phyloP scores from a whole-genome alignment of 305 asterid species.

The Fraxinus xanthoxyloides region DNA sequence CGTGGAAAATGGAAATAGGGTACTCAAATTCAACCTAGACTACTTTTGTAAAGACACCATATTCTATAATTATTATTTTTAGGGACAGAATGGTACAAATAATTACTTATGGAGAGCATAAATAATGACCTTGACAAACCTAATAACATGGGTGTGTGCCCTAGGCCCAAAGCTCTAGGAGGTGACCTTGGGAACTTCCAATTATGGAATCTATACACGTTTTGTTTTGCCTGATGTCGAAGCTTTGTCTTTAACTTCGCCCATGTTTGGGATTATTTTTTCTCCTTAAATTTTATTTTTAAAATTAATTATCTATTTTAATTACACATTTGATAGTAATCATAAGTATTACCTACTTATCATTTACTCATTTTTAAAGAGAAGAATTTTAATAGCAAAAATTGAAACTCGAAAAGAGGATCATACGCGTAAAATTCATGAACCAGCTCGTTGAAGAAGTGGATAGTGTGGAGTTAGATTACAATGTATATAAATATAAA shows the following conservation, averaged over 20 bases:
- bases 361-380: too few species aligned
- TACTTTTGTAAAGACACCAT: constrained; percentile 23
- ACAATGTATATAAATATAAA: neutral
- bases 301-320: too few species aligned
- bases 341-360: too few species aligned
- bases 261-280: neutral
- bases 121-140: constrained; percentile 26
- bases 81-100: constrained; percentile 27
- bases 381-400: too few species aligned
- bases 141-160: constrained; percentile 15
- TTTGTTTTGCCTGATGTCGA: constrained; percentile 12
- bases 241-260: neutral
- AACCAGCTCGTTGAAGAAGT: neutral
- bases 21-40: constrained; percentile 32
- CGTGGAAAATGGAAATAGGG: constrained; percentile 44
- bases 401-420: neutral
- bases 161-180: constrained; percentile 44
- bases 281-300: neutral
- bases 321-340: too few species aligned
- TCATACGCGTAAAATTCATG: neutral
- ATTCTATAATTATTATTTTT: constrained; percentile 15
- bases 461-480: neutral
- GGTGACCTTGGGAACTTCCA: constrained; percentile 50
- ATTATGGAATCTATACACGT: constrained; percentile 42
- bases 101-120: constrained; percentile 20